Evolutionary conservation across 179 eudicot genomes (phyloP), one percentile per base, ranked within the genome.

Genomic region (Drosera spatulata): DNA sequence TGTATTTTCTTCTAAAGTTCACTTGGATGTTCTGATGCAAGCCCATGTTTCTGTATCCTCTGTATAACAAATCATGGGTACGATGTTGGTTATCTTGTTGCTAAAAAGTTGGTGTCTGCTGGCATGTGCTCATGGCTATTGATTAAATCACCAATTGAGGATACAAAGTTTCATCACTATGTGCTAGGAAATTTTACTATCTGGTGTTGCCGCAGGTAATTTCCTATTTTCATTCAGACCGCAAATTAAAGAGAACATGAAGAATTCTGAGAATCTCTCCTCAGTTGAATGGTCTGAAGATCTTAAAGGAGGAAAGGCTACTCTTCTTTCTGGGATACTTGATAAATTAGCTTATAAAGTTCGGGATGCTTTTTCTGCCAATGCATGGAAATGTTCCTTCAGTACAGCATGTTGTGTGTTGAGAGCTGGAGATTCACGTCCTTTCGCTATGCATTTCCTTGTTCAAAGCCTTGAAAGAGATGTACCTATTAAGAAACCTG

Each of bases 161-260:
- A 22, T 22, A 1, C 33, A 22, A 22, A 22, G 33, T 22, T 22
- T 22, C 33, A 22, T 22, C 33, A 22, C 33, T 22, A 22, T 11
- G 5, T 33, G 5, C 4, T 13, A 37, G 58, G 12, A 55, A 55
- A 5, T 39, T 10, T 56, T 2, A 4, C 3, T 40, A 37, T 0
- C 14, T 5, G 40, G 7, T n/a, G 40, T 55, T 39, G 41, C 65
- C 77, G 80, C 84, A 94, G 99, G 99, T 54, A 94, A 94, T 74
- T 80, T 87, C 71, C 60, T 85, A 65, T 80, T 94, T 56, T 80
- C 99, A 46, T 87, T 94, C 66, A 84, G 91, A 72, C 99, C 99
- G 22, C 74, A 80, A 50, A 64, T 82, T 61, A 67, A 73, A 56
- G 83, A 59, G 55, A 67, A 49, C 57, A 46, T 51, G 54, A 43